Evolutionary conservation across 805 yeast species (phyloP).

Genomic region (Candida vartiovaarae): DNA sequence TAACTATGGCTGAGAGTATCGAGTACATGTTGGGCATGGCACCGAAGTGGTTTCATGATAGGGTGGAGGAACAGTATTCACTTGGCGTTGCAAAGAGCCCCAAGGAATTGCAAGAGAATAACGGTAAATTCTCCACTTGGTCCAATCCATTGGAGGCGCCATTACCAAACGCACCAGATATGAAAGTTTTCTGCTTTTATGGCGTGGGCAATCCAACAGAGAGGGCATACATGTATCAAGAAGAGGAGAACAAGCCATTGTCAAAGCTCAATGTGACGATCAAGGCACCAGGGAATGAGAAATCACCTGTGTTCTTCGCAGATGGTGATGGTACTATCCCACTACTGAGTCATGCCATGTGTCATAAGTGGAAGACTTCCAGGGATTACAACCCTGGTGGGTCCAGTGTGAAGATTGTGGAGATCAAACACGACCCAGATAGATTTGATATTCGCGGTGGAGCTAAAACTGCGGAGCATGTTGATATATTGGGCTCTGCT

Average conservation of each 20-base stretch:
- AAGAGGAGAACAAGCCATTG: conserved; percentile 46
- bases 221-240: conserved; percentile 80
- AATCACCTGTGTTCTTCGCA: conserved; percentile 67
- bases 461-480: conserved; percentile 96
- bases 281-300: conserved; percentile 47
- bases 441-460: conserved; percentile 94
- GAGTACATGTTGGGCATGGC: conserved; percentile 56
- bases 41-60: conserved; percentile 67
- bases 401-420: conserved; percentile 70
- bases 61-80: conserved; percentile 68
- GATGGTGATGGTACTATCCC: conserved; percentile 98
- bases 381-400: conserved; percentile 77
- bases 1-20: conserved; percentile 62
- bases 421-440: conserved; percentile 90
- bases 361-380: conserved; percentile 81
- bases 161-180: conserved; percentile 87
- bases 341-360: conserved; percentile 76
- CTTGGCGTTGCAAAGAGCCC: conserved; percentile 62
- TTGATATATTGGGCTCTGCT: conserved; percentile 90
- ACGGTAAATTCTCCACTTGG: conserved; percentile 78
- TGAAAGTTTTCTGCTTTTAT: conserved; percentile 83
- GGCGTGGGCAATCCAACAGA: conserved; percentile 98
- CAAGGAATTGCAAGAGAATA: conserved; percentile 55
- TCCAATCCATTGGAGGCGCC: conserved; percentile 90
- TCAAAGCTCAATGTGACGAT: conserved; percentile 64